Evolutionary conservation across 345 rosid species (phyloP).

Genomic region (Aurinia saxatilis): DNA sequence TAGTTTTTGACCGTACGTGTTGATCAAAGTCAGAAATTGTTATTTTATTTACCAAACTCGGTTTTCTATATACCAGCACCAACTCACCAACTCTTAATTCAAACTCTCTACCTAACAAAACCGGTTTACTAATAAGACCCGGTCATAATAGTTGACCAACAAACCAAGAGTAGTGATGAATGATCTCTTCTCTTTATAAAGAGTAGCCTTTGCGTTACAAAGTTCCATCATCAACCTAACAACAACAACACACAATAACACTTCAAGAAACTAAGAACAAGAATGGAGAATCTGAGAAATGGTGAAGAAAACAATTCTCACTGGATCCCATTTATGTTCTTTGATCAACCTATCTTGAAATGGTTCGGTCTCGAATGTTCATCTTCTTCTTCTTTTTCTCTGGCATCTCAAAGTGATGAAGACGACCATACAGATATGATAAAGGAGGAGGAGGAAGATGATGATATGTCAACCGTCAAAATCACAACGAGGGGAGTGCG

Average conservation of each 20-base stretch:
- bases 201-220: background rate
- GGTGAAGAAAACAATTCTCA: slow-evolving; percentile 2
- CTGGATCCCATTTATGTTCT: slow-evolving; percentile 3
- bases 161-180: background rate
- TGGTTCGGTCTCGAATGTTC: slow-evolving; percentile 4
- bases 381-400: background rate
- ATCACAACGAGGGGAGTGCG: background rate
- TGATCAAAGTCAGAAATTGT: background rate
- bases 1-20: slow-evolving; percentile 1
- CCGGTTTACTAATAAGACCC: slow-evolving; percentile 5
- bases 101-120: background rate
- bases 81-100: background rate
- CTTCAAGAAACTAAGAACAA: background rate
- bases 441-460: slow-evolving; percentile 4
- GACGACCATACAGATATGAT: background rate
- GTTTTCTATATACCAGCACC: background rate
- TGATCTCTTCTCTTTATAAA: slow-evolving; percentile 1
- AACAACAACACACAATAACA: background rate
- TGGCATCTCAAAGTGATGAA: slow-evolving; percentile 3
- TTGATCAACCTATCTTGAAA: slow-evolving; percentile 14
- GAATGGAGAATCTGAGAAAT: slow-evolving; percentile 13
- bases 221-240: slow-evolving; percentile 26
- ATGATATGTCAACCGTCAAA: background rate
- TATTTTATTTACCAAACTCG: background rate
- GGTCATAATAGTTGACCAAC: slow-evolving; percentile 20